Evolutionary conservation across 345 rosid genomes (phyloP), one percentile per base, ranked within the genome.

Genomic region (Physaria fendleri): DNA sequence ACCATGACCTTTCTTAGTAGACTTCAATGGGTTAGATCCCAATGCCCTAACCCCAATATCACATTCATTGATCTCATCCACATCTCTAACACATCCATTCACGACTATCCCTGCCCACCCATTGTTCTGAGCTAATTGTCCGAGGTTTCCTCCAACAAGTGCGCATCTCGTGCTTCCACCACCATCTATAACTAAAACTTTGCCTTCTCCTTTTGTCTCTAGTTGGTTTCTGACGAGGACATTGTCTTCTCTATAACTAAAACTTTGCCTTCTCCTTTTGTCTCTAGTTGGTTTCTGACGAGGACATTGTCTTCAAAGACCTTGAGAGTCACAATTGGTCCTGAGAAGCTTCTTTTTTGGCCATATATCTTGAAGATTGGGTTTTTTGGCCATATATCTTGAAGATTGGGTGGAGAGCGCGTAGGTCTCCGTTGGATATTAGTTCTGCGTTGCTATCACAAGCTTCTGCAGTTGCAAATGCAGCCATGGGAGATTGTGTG

Each of bases 161-260:
- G 96, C 90, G 51, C 95, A 85, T 59, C 95, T 82, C 75, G 38
- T 65, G 90, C 98, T 92, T 51, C 85, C 96, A 39, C 93, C 96
- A 16, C 98, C 93, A 56, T 92, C 96, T 32, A 84, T 74, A 9
- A 92, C 87, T 5, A 92, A 75, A 33, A 88, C 98, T 38, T 84
- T 56, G 6, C 95, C 93, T 64, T 92, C 88, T 5, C 98, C 95
- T 64, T 69, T 80, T 52, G 77, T 79, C 65, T 88, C 93, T 1
- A 88, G 81, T 15, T 81, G 74, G 81, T 77, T 79, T 33, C 95
- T 69, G 8, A 88, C 90, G 34, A 88, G 58, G 7, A 88, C 88
- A 23, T n/a, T n/a, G n/a, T n/a, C n/a, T n/a, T n/a, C n/a, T 92
- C 96, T 32, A 84, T 74, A 9, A 92, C 87, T 5, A 92, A 75